A percentile compares a stretch with the other conserved stretches of the same genome.
These are phyloP conservation scores for Pouteria campechiana DNA, from an alignment of 179 eudicot genomes.

Conservation along the genomic window DNA sequence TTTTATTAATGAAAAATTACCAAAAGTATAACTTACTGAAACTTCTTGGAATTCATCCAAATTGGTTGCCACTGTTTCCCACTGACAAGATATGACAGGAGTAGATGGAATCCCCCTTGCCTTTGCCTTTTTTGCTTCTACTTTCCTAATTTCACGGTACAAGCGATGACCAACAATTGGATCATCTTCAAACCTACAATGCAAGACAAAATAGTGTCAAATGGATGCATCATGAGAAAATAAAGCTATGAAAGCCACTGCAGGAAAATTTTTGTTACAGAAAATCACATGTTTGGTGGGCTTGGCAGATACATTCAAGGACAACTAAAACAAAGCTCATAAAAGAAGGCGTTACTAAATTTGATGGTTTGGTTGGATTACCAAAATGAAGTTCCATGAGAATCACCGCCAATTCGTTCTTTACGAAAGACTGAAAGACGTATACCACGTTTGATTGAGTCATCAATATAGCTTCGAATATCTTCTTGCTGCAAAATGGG, in stretches of 20 bases:
- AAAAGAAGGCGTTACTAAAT: too few relatives aligned
- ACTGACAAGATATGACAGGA: slow-evolving; percentile 62
- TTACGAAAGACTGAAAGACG: slow-evolving; percentile 80
- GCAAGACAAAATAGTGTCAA: too few relatives aligned
- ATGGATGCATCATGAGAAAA: too few relatives aligned
- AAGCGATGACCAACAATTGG: slow-evolving; percentile 86
- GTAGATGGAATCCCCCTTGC: slow-evolving; percentile 56
- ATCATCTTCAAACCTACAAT: slow-evolving; percentile 96
- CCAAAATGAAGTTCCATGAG: slow-evolving; percentile 83
- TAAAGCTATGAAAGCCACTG: too few relatives aligned
- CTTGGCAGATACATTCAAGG: too few relatives aligned
- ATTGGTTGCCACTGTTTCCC: slow-evolving; percentile 96
- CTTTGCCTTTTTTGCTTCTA: slow-evolving; percentile 71
- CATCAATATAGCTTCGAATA: slow-evolving; percentile 76
- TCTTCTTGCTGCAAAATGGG: slow-evolving; percentile 90
- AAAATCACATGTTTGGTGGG: too few relatives aligned
- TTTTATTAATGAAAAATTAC: too few relatives aligned
- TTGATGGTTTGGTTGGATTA: too few relatives aligned
- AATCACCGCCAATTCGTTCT: slow-evolving; percentile 75
- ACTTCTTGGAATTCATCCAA: slow-evolving; percentile 88
- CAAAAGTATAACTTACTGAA: slow-evolving; percentile 48
- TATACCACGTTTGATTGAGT: slow-evolving; percentile 68
- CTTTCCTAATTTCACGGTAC: slow-evolving; percentile 76
- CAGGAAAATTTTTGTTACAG: too few relatives aligned
- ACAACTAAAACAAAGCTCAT: too few relatives aligned